These are phyloP conservation scores for Polygonum maritimum DNA, from an alignment of 148 eudicot genomes.

Conservation along the genomic window DNA sequence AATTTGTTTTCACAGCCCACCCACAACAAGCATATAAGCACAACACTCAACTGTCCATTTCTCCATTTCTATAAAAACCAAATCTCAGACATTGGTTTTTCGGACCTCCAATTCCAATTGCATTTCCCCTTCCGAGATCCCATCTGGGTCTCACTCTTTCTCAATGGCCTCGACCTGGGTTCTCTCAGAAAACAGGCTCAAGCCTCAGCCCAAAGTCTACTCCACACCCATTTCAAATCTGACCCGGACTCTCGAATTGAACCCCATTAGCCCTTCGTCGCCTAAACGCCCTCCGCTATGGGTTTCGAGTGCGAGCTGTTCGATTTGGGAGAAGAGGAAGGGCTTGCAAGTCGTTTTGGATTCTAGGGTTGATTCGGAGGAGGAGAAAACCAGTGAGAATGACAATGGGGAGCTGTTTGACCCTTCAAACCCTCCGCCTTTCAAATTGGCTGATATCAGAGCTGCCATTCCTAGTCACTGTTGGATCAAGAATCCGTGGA, in stretches of 20 bases:
- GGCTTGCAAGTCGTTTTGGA: too few relatives aligned
- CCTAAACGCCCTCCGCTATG: neutral
- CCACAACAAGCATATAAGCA: neutral
- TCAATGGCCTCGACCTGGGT: conserved; percentile 65
- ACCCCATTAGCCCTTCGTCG: neutral
- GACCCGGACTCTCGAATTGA: conserved; percentile 16
- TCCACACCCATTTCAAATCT: conserved; percentile 32
- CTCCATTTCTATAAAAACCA: neutral
- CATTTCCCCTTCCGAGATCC: neutral
- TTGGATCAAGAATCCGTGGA: conserved; percentile 75
- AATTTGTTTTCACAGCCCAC: neutral
- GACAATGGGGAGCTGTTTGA: conserved; percentile 24
- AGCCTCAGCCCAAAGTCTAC: conserved; percentile 45
- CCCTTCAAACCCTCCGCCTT: conserved; percentile 46
- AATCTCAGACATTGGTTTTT: neutral
- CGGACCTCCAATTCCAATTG: too few relatives aligned
- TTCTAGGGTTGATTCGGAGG: neutral
- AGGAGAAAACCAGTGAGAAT: conserved; percentile 13
- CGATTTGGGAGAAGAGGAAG: too few relatives aligned
- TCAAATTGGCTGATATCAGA: conserved; percentile 44
- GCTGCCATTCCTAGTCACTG: conserved; percentile 74
- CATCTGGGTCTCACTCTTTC: neutral
- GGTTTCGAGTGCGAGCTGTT: neutral
- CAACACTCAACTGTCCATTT: neutral
- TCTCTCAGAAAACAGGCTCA: conserved; percentile 68